Base-by-base conservation (phyloP, 768 basidiomycete species). In the Serendipita indica region DNA sequence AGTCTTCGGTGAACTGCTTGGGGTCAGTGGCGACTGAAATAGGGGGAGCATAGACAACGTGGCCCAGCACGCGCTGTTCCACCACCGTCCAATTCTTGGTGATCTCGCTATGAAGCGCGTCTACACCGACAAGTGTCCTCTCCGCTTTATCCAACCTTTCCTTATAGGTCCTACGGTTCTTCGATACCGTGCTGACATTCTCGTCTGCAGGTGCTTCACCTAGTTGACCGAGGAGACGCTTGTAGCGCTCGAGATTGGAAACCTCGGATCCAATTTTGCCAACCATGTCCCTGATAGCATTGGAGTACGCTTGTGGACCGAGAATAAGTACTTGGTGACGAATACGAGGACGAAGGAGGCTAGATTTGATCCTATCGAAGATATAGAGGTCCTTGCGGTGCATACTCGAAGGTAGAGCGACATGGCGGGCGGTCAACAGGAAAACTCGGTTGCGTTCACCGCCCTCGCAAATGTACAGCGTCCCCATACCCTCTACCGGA, bases 401-500 rank as follows among this genome's bases (percentile, higher is more conserved):
- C 33, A 60, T 60, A 18, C 65, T 60, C 14, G 66, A 52, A 34
- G 52, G 58, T 63, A 73, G 72, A 12, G 72, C 58, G 54, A 64
- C 62, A 54, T 74, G 73, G 34, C 70, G 70, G 33, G 62, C 66
- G 1, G 71, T 74, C 33, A 69, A 56, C 33, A 61, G 52, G 58
- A 60, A 65, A 46, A 72, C 60, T 39, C 60, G 68, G 39, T 72
- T 72, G 58, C 72, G 70, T 10, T 67, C 62, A 3, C 67, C 49
- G 32, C 65, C 66, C 1, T 63, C 61, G 22, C 58, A 14, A 61
- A 75, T 71, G 58, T 71, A 75, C 41, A 70, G 66, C 3, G 72
- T 72, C 6, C 73, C 25, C 0, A 72, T 74, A 6, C 74, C 74
- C 63, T 74, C 70, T 59, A 61, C 67, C 2, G 49, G 35, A 46